Conservation (phyloP, 176 grass and related monocot species). For the Avena atlantica region DNA sequence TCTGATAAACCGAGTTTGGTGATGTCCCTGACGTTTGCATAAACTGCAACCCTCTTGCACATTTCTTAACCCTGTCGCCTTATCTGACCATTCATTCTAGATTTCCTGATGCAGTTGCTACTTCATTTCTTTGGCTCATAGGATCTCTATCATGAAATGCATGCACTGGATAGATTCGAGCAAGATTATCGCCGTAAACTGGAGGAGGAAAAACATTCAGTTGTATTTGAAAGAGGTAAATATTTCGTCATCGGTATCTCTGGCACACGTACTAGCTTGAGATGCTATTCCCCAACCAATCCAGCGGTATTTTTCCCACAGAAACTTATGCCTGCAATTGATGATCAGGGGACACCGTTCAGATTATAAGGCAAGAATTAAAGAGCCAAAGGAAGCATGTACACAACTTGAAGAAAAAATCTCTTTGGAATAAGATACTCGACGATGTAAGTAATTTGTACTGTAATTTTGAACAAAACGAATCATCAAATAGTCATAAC, state of each 20-base stretch:
- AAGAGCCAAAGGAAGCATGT: conserved; percentile 79
- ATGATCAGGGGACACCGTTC: conserved; percentile 64
- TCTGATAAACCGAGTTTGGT: neutral
- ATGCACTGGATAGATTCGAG: conserved; percentile 69
- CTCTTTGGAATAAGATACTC: conserved; percentile 69
- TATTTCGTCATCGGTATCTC: conserved; percentile 26
- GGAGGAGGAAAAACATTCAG: conserved; percentile 68
- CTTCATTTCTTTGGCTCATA: conserved; percentile 24
- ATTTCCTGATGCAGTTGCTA: conserved; percentile 26
- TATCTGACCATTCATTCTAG: neutral
- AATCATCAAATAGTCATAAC: neutral
- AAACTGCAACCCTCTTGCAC: neutral
- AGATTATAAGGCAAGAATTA: conserved; percentile 76
- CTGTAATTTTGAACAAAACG: neutral
- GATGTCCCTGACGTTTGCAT: conserved; percentile 26
- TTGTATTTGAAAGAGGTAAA: conserved; percentile 66
- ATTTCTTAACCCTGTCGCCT: neutral
- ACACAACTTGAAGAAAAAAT: conserved; percentile 76
- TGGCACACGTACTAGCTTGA: neutral
- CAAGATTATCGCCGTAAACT: conserved; percentile 74
- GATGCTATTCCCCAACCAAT: conserved; percentile 11
- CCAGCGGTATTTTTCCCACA: neutral
- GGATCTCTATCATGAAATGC: conserved; percentile 79
- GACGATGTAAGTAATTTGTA: conserved; percentile 60
- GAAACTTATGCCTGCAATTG: conserved; percentile 25